These are phyloP conservation scores for Phlebopus sp. DNA, from an alignment of 1,284 basidiomycete genomes.

Conservation along the genomic window DNA sequence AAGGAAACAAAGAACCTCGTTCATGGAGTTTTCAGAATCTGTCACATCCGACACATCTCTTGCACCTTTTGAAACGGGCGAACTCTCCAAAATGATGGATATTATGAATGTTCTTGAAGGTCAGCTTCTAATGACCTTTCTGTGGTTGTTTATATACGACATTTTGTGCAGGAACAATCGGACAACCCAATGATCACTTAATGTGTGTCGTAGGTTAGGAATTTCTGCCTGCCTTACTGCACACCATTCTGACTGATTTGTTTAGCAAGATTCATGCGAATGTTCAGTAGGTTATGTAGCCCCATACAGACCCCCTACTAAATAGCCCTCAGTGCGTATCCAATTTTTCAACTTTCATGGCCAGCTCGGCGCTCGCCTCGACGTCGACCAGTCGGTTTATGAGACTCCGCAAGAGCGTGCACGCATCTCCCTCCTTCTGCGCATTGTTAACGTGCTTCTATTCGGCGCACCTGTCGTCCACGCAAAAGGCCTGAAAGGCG, in stretches of 20 bases:
- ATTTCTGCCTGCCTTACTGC: background rate
- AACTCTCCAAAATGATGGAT: constrained; percentile 13
- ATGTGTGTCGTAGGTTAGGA: constrained; percentile 10
- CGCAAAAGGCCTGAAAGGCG: constrained; percentile 33
- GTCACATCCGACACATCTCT: constrained; percentile 40
- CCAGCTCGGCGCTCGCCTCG: constrained; percentile 44
- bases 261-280: constrained; percentile 13
- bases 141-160: background rate
- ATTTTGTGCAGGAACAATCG: constrained; percentile 1
- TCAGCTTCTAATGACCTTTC: background rate
- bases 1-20: background rate
- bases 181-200: constrained; percentile 5
- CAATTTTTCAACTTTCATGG: constrained; percentile 49
- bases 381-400: constrained; percentile 40
- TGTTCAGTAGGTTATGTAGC: constrained; percentile 5
- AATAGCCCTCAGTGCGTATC: constrained; percentile 25
- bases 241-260: background rate
- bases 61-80: constrained; percentile 18
- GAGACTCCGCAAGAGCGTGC: background rate
- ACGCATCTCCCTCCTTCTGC: constrained; percentile 31
- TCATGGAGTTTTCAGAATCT: constrained; percentile 1
- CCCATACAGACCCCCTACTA: background rate
- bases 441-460: constrained; percentile 27
- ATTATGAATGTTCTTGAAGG: constrained; percentile 7
- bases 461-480: constrained; percentile 42